A percentile compares a stretch with the other conserved stretches of the same genome.
Evolutionary conservation across 1,139 yeast genomes (phyloP).

Genomic region (Pichia cactophila): DNA sequence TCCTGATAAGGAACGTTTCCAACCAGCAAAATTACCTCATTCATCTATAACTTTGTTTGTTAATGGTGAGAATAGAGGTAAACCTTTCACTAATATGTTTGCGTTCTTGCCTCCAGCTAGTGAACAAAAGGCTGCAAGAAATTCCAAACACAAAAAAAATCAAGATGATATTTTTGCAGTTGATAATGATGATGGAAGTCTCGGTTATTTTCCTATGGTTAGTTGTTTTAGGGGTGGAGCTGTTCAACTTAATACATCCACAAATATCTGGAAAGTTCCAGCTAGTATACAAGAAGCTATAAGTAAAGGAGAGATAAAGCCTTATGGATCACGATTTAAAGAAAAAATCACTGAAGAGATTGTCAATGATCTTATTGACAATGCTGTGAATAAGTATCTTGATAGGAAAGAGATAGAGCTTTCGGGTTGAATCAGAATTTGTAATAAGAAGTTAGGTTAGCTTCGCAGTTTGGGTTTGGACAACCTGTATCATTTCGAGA

Average conservation of each 20-base stretch:
- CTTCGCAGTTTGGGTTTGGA: conserved; percentile 25
- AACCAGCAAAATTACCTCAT: conserved; percentile 40
- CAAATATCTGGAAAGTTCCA: conserved; percentile 46
- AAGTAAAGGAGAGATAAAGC: conserved; percentile 28
- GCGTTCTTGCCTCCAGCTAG: conserved; percentile 77
- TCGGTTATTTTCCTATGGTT: conserved; percentile 89
- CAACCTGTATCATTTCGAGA: conserved; percentile 24
- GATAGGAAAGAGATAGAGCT: conserved; percentile 30
- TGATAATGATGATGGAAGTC: conserved; percentile 60
- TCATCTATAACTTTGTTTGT: conserved; percentile 62
- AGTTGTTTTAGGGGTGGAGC: conserved; percentile 78
- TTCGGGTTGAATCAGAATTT: conserved; percentile 10
- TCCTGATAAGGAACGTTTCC: conserved; percentile 33
- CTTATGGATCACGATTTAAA: conserved; percentile 51
- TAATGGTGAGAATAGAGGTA: conserved; percentile 65
- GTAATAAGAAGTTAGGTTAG: conserved; percentile 13
- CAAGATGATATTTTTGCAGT: conserved; percentile 15
- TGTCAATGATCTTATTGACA: conserved; percentile 78
- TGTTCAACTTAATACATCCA: conserved; percentile 64
- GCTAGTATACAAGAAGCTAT: conserved; percentile 27
- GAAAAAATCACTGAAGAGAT: conserved; percentile 75
- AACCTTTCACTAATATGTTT: conserved; percentile 58
- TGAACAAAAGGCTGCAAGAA: conserved; percentile 25
- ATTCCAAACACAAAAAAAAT: conserved; percentile 29
- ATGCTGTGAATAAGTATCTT: conserved; percentile 61